phyloP scores from a whole-genome alignment of 176 grass and related monocot species.

The Raddia guianensis region DNA sequence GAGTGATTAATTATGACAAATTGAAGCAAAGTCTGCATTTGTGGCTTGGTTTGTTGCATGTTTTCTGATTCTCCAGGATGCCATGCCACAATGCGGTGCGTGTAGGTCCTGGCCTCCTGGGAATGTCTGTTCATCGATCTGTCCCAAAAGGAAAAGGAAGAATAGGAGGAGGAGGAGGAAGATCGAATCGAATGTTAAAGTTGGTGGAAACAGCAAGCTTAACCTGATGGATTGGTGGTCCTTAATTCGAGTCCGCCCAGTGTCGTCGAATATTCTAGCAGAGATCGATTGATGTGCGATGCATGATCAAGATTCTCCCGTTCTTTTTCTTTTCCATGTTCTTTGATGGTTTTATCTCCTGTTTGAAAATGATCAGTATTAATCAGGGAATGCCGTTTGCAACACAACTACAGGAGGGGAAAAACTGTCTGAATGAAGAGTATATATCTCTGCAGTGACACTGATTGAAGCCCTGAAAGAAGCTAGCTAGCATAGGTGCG shows the following conservation, averaged over 20 bases:
- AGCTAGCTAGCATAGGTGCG: background rate
- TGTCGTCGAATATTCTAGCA: background rate
- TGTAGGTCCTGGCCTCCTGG: background rate
- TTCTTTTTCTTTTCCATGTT: background rate
- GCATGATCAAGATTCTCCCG: background rate
- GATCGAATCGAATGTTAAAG: background rate
- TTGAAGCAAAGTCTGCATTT: background rate
- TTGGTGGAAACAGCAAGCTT: background rate
- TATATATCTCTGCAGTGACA: no score
- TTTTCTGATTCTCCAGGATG: background rate
- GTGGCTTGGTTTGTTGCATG: background rate
- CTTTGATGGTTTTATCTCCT: constrained; percentile 2
- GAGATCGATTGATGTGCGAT: background rate
- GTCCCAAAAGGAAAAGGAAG: background rate
- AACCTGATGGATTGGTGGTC: background rate
- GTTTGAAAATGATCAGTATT: background rate
- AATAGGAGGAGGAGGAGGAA: no score
- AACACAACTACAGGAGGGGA: background rate
- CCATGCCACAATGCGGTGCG: constrained; percentile 8
- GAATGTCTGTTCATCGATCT: background rate
- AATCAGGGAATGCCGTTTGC: background rate
- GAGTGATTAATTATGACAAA: constrained; percentile 16
- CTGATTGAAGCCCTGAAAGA: no score
- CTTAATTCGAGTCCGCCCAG: background rate
- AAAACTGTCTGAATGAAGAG: no score